Base-by-base conservation (phyloP, 768 basidiomycete genomes). In the Omphalotus guepiniiformis region DNA sequence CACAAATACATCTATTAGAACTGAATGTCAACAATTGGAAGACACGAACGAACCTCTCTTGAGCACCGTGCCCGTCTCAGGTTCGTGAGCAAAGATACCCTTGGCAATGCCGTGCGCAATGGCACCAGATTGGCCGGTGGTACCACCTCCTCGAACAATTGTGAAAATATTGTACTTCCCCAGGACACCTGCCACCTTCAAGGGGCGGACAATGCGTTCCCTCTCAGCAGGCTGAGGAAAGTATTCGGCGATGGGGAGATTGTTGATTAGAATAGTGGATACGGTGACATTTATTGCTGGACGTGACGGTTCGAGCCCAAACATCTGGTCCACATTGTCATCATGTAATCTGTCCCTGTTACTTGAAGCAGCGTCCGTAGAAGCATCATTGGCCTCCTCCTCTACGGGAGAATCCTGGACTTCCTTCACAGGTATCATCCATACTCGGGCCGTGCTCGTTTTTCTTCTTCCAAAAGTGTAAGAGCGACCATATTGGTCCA, bases 81-180 rank as follows among this genome's bases (percentile, higher is more conserved):
- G 83, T 28, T 79, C 81, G 53, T 88, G 86, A 8, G 80, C 80
- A 3, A 79, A 79, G 21, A 93, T 70, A 15, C 80, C 89, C 58
- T 84, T 85, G 6, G 87, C 76, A 49, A 92, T 81, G 30, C 83
- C 90, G 50, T 85, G 76, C 1, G 83, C 80, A 19, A 94, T 68
- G 3, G 93, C 93, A 15, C 85, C 92, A n/a, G 91, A 85, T 62
- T 97, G 93, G 2, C 94, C 93, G 0, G 88, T 85, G n/a, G 79
- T 83, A 1, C 95, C 95, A 12, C 94, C 94, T 4, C 93, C 93
- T 23, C 88, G 74, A 26, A 82, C 82, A 30, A 93, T 72, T 12
- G 84, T 78, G 45, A 84, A 84, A 3, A 83, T 60, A 47, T 85
- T 98, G 72, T 83, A 98, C 22, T 83, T 88, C 16, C 93, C 93